Conservation (phyloP, 176 grass and related monocot species). For the Oryza meyeriana region DNA sequence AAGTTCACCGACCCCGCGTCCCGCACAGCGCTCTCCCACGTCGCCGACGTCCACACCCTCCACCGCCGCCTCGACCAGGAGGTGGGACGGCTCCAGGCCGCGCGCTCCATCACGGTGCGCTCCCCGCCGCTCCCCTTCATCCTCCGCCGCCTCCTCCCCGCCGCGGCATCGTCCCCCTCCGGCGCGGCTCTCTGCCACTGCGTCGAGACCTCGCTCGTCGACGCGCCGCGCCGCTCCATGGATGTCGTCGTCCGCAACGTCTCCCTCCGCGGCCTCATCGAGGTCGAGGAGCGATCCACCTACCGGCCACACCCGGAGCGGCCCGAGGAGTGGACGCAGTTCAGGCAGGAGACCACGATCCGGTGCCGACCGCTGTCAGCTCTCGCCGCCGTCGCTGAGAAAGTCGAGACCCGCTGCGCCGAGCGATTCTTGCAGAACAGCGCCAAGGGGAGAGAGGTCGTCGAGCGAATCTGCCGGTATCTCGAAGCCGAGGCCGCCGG, state of each 20-base stretch:
- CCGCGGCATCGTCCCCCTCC: conserved; percentile 45
- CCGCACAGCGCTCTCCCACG: conserved; percentile 60
- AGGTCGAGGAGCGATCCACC: conserved; percentile 75
- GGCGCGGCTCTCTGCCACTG: conserved; percentile 88
- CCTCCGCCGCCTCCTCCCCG: conserved; percentile 66
- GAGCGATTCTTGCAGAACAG: conserved; percentile 85
- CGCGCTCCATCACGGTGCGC: conserved; percentile 78
- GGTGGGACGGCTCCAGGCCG: conserved; percentile 57
- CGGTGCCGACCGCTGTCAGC: conserved; percentile 76
- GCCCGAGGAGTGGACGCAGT: conserved; percentile 78
- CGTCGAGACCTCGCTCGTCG: conserved; percentile 76
- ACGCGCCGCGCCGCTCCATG: conserved; percentile 65
- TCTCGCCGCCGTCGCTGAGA: conserved; percentile 82
- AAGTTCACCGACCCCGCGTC: conserved; percentile 95
- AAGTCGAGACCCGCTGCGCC: conserved; percentile 77
- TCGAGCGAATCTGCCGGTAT: conserved; percentile 88
- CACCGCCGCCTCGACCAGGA: conserved; percentile 50
- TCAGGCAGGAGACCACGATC: conserved; percentile 85
- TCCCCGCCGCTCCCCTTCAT: conserved; percentile 83
- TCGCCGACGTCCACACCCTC: conserved; percentile 89
- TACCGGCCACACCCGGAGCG: conserved; percentile 76
- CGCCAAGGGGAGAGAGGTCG: conserved; percentile 83
- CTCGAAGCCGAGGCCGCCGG: conserved; percentile 65
- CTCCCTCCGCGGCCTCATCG: conserved; percentile 66
- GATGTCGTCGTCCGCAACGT: conserved; percentile 82